Base-by-base conservation (phyloP, 352 stramenopile genomes). In the Aphanomyces euteiches region DNA sequence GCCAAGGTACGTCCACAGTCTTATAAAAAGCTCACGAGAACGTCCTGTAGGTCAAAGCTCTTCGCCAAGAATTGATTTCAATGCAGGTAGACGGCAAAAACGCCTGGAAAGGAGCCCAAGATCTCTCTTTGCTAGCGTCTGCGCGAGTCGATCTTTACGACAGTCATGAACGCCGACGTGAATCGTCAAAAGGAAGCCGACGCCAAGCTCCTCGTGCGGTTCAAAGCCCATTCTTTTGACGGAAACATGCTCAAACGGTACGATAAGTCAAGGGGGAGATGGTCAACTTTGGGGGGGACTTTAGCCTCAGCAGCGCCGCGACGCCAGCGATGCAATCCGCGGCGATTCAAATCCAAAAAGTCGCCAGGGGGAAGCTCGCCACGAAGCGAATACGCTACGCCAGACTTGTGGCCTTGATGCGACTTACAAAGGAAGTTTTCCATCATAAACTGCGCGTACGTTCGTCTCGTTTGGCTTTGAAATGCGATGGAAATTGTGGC, bases 121-220 rank as follows among this genome's bases (percentile, higher is more conserved):
- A 28, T 28, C 28, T 28, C 17, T n/a, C n/a, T n/a, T 15, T 4
- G 38, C 19, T 36, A 69, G 63, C 40, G 63, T 7, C 50, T 69
- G 19, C 63, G 63, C 8, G 63, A 69, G 41, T 69, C 63, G 12
- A 69, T 69, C 45, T 69, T 69, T 69, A n/a, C 63, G 50, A 56
- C 40, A 15, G 63, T 69, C 7, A 4, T 60, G 13, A 69, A 59
- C 37, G 63, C 57, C 57, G 37, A 66, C 37, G 57, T 41, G 7
- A 28, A 19, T 38, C 4, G 40, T 19, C 57, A 50, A n/a, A 53
- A 38, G 15, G 39, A 66, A 6, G 53, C 28, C 8, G 57, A 28
- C 28, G 28, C 28, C 28, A 28, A 66, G 15, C 36, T 21, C 8
- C 57, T 38, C 37, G 2, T 50, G 37, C 57, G 57, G 3, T 19